Evolutionary conservation across 73 alveolate genomes (phyloP).

Genomic region (Paraurostyla sp.): DNA sequence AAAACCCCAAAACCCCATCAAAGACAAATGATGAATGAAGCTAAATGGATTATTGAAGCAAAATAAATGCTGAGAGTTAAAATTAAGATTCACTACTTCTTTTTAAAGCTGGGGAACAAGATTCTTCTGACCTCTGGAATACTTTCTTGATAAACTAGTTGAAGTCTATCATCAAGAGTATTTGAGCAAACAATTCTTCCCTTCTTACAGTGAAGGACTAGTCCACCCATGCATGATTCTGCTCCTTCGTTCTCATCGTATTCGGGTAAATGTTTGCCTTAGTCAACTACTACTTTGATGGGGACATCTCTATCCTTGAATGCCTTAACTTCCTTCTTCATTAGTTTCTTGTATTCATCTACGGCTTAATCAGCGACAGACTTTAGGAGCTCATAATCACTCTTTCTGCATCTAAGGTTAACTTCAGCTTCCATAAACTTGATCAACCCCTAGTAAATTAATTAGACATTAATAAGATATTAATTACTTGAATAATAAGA

Average conservation of each 20-base stretch:
- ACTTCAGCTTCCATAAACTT: conserved; percentile 85
- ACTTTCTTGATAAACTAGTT: conserved; percentile 77
- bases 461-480: neutral
- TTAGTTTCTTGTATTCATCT: conserved; percentile 76
- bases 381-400: conserved; percentile 71
- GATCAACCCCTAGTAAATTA: conserved; percentile 74
- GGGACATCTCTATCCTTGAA: conserved; percentile 76
- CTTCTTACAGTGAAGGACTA: conserved; percentile 77
- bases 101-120: conserved; percentile 67
- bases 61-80: too few species aligned
- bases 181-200: conserved; percentile 85
- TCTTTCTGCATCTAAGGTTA: conserved; percentile 78
- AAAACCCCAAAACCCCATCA: too few species aligned
- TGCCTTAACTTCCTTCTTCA: conserved; percentile 76
- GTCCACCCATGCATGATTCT: conserved; percentile 83
- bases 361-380: conserved; percentile 66
- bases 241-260: conserved; percentile 62
- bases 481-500: conserved; percentile 71
- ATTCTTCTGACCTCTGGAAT: conserved; percentile 80
- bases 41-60: too few species aligned
- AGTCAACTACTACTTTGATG: conserved; percentile 54
- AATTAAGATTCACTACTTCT: too few species aligned
- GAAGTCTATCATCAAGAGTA: conserved; percentile 87
- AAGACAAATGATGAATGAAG: too few species aligned
- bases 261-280: conserved; percentile 66